phyloP scores from a whole-genome alignment of 371 early-diverging fungal species.

The Choanephora cucurbitarum region DNA sequence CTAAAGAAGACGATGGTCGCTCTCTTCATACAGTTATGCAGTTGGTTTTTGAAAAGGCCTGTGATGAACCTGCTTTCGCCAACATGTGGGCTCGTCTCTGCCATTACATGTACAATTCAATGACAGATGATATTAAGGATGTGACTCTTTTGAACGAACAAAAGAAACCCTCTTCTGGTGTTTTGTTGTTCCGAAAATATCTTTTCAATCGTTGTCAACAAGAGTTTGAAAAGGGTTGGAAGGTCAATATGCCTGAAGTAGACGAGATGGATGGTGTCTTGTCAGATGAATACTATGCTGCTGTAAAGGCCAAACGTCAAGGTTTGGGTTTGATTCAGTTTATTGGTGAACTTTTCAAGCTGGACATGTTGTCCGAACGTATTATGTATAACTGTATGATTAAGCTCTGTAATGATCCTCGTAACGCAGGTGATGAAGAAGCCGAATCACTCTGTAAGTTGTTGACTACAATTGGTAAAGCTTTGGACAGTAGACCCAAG shows the following conservation, averaged over 20 bases:
- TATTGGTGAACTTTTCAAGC: conserved; percentile 94
- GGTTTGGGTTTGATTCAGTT: conserved; percentile 91
- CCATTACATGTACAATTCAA: conserved; percentile 61
- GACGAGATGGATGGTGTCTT: conserved; percentile 59
- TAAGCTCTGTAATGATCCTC: conserved; percentile 69
- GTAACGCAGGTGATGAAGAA: conserved; percentile 90
- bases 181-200: conserved; percentile 84
- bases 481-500: conserved; percentile 48
- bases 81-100: conserved; percentile 90
- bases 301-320: conserved; percentile 91
- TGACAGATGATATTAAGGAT: conserved; percentile 62
- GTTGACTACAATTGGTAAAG: conserved; percentile 83
- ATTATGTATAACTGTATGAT: conserved; percentile 90
- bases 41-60: conserved; percentile 92
- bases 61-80: conserved; percentile 91
- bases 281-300: conserved; percentile 80
- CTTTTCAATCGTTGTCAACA: conserved; percentile 90
- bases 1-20: conserved; percentile 67
- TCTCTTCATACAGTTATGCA: conserved; percentile 79
- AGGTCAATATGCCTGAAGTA: conserved; percentile 56
- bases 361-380: conserved; percentile 84
- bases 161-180: conserved; percentile 61
- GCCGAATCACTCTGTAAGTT: conserved; percentile 91
- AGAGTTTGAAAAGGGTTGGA: conserved; percentile 89
- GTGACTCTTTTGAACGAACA: conserved; percentile 44